Conservation (phyloP, 2,329 filamentous ascomycete genomes). For the Fragosphaeria purpurea region DNA sequence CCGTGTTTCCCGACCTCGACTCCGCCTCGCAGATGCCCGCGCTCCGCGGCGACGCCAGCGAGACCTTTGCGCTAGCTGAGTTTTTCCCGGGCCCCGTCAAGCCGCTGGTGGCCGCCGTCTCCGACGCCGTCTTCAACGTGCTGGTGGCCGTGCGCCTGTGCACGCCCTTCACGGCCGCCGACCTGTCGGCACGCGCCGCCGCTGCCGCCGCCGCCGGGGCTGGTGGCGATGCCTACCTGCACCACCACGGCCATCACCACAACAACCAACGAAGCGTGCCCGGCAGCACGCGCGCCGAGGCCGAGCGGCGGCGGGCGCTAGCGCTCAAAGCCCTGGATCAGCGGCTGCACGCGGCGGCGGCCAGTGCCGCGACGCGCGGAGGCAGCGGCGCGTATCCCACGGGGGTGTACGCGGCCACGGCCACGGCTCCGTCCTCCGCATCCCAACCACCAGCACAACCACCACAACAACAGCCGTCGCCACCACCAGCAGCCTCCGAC, state of each 20-base stretch:
- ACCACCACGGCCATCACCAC: constrained; percentile 36
- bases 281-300: constrained; percentile 73
- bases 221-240: constrained; percentile 45
- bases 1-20: constrained; percentile 58
- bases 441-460: not conserved
- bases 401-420: not conserved
- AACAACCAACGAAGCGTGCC: constrained; percentile 39
- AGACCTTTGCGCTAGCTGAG: constrained; percentile 91
- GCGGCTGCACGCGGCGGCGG: constrained; percentile 73
- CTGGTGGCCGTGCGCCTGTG: constrained; percentile 70
- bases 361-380: constrained; percentile 30
- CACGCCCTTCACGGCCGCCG: constrained; percentile 74
- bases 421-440: not conserved
- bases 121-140: constrained; percentile 62
- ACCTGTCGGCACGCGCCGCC: constrained; percentile 43
- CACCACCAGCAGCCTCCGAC: constrained; percentile 14
- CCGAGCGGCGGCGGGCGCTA: constrained; percentile 77
- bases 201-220: constrained; percentile 60
- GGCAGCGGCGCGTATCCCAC: not conserved
- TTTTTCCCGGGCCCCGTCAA: constrained; percentile 87
- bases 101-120: constrained; percentile 62
- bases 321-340: constrained; percentile 90
- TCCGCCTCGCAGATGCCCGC: constrained; percentile 41
- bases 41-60: constrained; percentile 82
- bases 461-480: not conserved